A percentile compares a stretch with the other conserved stretches of the same genome.
These are phyloP conservation scores for Primulina eburnea DNA, from an alignment of 257 asterid species.

Conservation along the genomic window DNA sequence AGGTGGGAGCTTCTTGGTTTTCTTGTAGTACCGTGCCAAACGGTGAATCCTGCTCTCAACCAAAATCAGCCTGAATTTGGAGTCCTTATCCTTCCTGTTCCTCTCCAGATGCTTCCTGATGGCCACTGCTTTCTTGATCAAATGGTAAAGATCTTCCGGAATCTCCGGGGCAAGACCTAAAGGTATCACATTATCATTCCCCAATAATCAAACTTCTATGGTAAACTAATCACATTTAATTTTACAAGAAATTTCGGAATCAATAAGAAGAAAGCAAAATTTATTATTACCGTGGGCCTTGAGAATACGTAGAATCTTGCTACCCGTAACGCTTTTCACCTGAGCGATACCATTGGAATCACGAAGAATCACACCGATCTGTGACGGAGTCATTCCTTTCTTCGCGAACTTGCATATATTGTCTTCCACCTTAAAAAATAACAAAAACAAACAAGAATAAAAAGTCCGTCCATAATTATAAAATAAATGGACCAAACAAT, in stretches of 20 bases:
- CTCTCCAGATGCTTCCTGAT: constrained; percentile 74
- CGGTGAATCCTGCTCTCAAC: constrained; percentile 68
- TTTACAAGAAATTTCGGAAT: neutral
- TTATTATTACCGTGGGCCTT: constrained; percentile 41
- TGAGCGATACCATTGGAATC: constrained; percentile 75
- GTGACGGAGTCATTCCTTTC: constrained; percentile 66
- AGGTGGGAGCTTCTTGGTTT: constrained; percentile 73
- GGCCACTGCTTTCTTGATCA: constrained; percentile 70
- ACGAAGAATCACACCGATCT: constrained; percentile 73
- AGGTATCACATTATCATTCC: neutral
- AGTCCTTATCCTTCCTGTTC: constrained; percentile 73
- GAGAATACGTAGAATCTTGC: constrained; percentile 66
- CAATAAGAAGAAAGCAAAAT: neutral
- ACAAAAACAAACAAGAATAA: neutral
- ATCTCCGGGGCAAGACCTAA: constrained; percentile 74
- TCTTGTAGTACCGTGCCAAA: constrained; percentile 66
- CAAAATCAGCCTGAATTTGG: constrained; percentile 63
- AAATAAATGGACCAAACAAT: neutral
- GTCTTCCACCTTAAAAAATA: constrained; percentile 48
- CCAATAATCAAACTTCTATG: neutral
- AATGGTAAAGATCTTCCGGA: constrained; percentile 59
- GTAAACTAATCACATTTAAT: neutral
- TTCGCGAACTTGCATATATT: constrained; percentile 67
- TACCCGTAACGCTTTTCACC: constrained; percentile 64
- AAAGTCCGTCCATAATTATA: too few relatives aligned